Conservation (phyloP, 805 yeast genomes). For the Danielozyma ontarioensis region DNA sequence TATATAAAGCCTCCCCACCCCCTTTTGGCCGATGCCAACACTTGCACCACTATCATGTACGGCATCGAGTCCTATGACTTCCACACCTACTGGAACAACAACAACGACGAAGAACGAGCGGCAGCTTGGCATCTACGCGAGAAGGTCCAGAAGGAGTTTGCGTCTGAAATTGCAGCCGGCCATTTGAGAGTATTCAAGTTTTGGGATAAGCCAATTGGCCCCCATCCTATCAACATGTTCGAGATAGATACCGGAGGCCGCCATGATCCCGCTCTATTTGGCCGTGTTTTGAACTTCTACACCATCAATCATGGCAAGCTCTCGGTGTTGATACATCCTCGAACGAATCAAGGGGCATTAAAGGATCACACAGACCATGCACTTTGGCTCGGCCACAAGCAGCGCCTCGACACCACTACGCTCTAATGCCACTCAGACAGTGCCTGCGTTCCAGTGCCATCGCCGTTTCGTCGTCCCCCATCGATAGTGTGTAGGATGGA, state of each 20-base stretch:
- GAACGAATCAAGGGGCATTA: constrained; percentile 34
- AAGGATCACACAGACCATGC: constrained; percentile 52
- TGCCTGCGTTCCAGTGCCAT: no score
- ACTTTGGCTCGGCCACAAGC: constrained; percentile 51
- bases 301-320: constrained; percentile 49
- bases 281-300: constrained; percentile 43
- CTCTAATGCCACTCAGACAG: no score
- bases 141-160: constrained; percentile 36
- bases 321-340: constrained; percentile 53
- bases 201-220: constrained; percentile 49
- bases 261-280: constrained; percentile 35
- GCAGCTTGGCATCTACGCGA: constrained; percentile 35
- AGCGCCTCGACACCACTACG: constrained; percentile 15
- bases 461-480: no score
- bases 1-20: neutral
- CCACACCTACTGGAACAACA: constrained; percentile 48
- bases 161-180: constrained; percentile 36
- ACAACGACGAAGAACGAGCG: constrained; percentile 25
- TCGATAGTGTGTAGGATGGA: no score
- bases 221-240: constrained; percentile 57
- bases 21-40: neutral
- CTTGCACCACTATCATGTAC: neutral
- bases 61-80: constrained; percentile 41
- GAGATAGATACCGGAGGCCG: constrained; percentile 44
- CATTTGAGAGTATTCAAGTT: constrained; percentile 38